Evolutionary conservation across 257 asterid species (phyloP).

Genomic region (Fraxinus pennsylvanica): DNA sequence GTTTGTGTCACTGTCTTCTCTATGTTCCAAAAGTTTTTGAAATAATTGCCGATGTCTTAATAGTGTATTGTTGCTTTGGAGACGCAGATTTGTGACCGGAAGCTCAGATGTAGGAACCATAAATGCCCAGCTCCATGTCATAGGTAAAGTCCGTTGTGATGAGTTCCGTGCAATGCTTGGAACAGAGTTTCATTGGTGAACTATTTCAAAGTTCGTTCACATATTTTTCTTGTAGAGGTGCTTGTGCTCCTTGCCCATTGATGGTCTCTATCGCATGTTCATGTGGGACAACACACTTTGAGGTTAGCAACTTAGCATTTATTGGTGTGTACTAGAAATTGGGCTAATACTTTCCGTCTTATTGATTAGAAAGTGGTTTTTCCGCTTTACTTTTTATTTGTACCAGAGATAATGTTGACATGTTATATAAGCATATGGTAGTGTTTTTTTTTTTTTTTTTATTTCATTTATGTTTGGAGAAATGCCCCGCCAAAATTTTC

Average conservation of each 20-base stretch:
- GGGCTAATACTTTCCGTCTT: not conserved
- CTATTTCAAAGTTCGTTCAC: conserved; percentile 5
- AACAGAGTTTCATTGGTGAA: conserved; percentile 20
- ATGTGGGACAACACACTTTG: conserved; percentile 80
- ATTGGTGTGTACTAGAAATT: conserved; percentile 2
- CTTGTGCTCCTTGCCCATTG: conserved; percentile 92
- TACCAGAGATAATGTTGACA: not conserved
- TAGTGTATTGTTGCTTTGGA: conserved; percentile 18
- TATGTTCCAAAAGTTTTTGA: not conserved
- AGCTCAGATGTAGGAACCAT: conserved; percentile 93
- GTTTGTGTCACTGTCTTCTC: conserved; percentile 35
- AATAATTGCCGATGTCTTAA: conserved; percentile 4
- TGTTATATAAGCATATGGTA: not conserved
- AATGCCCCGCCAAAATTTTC: not conserved
- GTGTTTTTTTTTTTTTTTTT: too few relatives aligned
- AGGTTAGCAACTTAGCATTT: conserved; percentile 73
- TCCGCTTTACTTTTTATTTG: conserved; percentile 4
- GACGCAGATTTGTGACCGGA: conserved; percentile 80
- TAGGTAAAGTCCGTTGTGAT: conserved; percentile 47
- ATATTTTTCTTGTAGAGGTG: conserved; percentile 68
- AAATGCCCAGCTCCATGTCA: conserved; percentile 98
- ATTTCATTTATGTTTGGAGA: not conserved
- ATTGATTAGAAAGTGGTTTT: not conserved
- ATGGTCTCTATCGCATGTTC: conserved; percentile 85
- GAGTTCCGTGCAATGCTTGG: conserved; percentile 11